Conservation (phyloP, 345 rosid species). For the Noccaea bulbosa region DNA sequence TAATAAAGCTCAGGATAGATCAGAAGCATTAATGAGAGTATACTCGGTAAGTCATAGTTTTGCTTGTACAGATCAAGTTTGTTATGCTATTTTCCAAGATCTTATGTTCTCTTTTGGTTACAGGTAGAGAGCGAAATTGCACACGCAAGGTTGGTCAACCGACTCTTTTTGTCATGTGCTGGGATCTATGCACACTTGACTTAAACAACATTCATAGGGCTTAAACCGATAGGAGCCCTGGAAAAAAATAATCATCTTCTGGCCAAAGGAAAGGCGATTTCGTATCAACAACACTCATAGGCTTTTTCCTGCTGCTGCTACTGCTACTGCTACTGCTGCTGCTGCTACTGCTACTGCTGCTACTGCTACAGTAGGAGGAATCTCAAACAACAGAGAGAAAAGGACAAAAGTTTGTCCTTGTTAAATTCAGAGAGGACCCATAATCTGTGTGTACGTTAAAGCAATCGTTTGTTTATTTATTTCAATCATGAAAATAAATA, state of each 20-base stretch:
- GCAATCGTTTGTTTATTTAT: background rate
- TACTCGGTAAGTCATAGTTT: constrained; percentile 21
- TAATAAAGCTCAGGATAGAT: constrained; percentile 33
- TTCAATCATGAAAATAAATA: background rate
- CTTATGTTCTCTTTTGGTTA: constrained; percentile 2
- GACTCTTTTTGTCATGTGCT: background rate
- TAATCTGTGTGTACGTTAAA: background rate
- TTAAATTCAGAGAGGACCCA: background rate
- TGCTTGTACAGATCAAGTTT: constrained; percentile 7
- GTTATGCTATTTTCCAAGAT: constrained; percentile 1
- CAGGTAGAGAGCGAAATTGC: constrained; percentile 22
- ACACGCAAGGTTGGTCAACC: background rate
- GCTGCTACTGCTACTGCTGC: too few relatives aligned
- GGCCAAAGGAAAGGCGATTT: constrained; percentile 7
- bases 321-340: too few relatives aligned
- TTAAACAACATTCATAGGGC: too few relatives aligned
- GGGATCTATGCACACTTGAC: background rate
- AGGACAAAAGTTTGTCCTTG: constrained; percentile 3
- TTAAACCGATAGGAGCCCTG: too few relatives aligned
- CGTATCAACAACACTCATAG: background rate
- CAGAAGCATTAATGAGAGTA: constrained; percentile 19
- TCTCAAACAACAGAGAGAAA: background rate
- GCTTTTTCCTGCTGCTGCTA: background rate
- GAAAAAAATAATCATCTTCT: too few relatives aligned
- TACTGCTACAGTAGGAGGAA: background rate